A percentile compares a stretch with the other conserved stretches of the same genome.
Evolutionary conservation across 176 grass and related monocot genomes (phyloP).

Genomic region (Phyllostachys edulis): DNA sequence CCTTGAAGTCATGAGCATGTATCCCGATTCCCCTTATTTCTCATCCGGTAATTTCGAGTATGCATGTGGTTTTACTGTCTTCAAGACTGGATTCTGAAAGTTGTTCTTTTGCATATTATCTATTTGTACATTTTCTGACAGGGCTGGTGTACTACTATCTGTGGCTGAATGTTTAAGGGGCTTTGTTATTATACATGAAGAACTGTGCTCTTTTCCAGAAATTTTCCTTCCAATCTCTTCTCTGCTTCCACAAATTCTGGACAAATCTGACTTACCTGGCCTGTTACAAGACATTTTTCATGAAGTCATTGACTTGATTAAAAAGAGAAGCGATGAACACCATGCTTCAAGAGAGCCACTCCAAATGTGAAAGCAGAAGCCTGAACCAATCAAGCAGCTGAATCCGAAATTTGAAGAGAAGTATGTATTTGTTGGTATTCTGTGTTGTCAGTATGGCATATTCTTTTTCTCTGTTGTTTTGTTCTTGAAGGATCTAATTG

Average conservation of each 20-base stretch:
- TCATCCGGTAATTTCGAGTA: slow-evolving; percentile 72
- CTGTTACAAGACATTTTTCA: slow-evolving; percentile 52
- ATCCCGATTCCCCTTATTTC: slow-evolving; percentile 63
- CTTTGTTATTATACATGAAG: slow-evolving; percentile 78
- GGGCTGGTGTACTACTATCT: slow-evolving; percentile 66
- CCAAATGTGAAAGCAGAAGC: slow-evolving; percentile 79
- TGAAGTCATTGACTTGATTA: slow-evolving; percentile 72
- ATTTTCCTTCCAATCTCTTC: slow-evolving; percentile 74
- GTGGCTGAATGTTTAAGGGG: slow-evolving; percentile 73
- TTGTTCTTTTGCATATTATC: slow-evolving; percentile 10
- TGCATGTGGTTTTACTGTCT: slow-evolving; percentile 12
- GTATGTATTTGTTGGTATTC: slow-evolving; percentile 51
- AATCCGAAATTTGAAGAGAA: slow-evolving; percentile 95
- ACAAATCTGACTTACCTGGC: slow-evolving; percentile 45
- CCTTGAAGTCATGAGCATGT: slow-evolving; percentile 58
- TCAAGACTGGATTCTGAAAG: background rate
- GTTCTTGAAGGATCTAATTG: background rate
- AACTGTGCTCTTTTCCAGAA: slow-evolving; percentile 70
- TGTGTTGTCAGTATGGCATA: background rate
- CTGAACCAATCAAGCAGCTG: slow-evolving; percentile 79
- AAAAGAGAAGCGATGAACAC: slow-evolving; percentile 61
- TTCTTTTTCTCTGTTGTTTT: slow-evolving; percentile 5
- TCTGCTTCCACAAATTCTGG: slow-evolving; percentile 56
- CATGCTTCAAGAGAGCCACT: slow-evolving; percentile 65
- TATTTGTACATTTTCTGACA: slow-evolving; percentile 34